Evolutionary conservation across 139 green algal species (phyloP).

Genomic region (Zygnema cylindricum): DNA sequence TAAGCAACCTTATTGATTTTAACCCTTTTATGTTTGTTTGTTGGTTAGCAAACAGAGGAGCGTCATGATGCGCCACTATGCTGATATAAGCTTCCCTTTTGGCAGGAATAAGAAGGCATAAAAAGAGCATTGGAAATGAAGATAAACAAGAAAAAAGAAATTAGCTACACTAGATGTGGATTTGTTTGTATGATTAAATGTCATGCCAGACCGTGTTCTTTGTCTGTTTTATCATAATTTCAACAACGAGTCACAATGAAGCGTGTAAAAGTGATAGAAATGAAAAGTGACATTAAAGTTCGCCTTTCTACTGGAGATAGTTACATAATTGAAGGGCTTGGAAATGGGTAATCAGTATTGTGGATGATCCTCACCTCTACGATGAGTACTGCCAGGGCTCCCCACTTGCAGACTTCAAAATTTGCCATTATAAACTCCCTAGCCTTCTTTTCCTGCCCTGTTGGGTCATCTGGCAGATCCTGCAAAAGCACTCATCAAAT

Average conservation of each 20-base stretch:
- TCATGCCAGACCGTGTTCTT: no score
- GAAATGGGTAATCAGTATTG: background rate
- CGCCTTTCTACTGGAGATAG: background rate
- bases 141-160: no score
- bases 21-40: background rate
- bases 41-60: background rate
- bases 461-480: slow-evolving; percentile 39
- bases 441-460: background rate
- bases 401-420: slow-evolving; percentile 32
- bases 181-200: background rate
- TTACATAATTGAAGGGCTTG: background rate
- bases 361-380: slow-evolving; percentile 11
- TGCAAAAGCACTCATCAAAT: no score
- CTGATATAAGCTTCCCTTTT: no score
- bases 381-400: background rate
- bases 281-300: background rate
- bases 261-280: background rate
- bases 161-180: no score
- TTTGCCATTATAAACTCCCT: slow-evolving; percentile 25
- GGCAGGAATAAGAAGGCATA: no score
- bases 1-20: background rate
- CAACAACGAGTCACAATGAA: background rate
- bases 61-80: no score
- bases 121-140: no score
- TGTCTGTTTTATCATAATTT: no score